Base-by-base conservation (phyloP, 495 filamentous ascomycete genomes). In the Penicillium cinerascens region DNA sequence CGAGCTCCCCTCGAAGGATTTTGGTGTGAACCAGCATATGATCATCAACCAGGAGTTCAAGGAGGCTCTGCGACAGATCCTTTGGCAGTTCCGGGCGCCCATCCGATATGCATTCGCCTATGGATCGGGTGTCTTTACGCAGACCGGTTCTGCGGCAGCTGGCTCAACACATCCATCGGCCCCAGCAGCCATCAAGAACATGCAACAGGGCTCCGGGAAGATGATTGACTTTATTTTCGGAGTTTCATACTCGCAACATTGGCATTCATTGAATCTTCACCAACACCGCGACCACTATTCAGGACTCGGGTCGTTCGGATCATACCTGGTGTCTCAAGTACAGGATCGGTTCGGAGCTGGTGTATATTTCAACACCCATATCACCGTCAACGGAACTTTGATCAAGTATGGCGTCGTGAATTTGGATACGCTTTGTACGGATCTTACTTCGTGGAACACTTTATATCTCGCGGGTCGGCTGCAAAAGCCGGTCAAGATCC, bases 221-320 rank as follows among this genome's bases (percentile, higher is more conserved):
- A 95, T 97, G 87, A 96, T 98, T 58, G 93, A 98, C 68, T 93
- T 97, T 61, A 95, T 98, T 49, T 96, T 97, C 58, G 95, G 93
- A 27, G 92, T 97, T 11, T 89, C 87, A 5, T 88, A 96, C 68
- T 91, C 89, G 3, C 88, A 98, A 64, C 93, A 98, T 70, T 98
- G 92, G 91, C 93, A 98, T 72, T 87, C 85, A 17, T 71, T 98
- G 41, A 98, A 98, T 66, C 76, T 98, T 25, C 72, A 75, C 46
- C 87, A 96, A 61, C 89, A 98, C 61, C 86, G 88, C 9, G 83
- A 95, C 64, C 93, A 98, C 69, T 98, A 98, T 71, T 96, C 91
- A 2, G 82, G 80, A 10, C 71, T 97, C 3, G 88, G 88, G n/a
- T 87, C 82, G 17, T 75, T 97, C 17, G 91, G 92, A 1, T 96